Evolutionary conservation across 441 rosid genomes (phyloP).

Genomic region (Adansonia gregorii): DNA sequence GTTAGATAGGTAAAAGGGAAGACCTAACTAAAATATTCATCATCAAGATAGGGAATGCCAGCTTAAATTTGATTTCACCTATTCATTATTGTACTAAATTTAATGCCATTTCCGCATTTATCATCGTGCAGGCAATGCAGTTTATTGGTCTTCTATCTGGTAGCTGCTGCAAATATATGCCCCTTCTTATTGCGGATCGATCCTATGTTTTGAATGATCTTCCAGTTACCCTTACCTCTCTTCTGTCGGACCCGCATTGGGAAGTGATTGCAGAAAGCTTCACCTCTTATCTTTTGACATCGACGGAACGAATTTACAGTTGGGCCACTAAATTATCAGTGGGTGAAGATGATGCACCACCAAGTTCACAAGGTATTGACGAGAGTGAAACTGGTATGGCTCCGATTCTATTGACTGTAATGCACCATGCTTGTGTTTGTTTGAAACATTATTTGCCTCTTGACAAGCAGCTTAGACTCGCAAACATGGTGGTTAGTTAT

Average conservation of each 20-base stretch:
- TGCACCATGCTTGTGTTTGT: constrained; percentile 60
- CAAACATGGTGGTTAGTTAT: constrained; percentile 43
- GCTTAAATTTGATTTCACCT: no score
- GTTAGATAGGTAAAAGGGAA: neutral
- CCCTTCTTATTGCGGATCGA: constrained; percentile 68
- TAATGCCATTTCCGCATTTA: neutral
- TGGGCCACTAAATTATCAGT: constrained; percentile 41
- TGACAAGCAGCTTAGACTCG: constrained; percentile 76
- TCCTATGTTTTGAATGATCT: constrained; percentile 63
- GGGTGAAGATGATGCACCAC: constrained; percentile 35
- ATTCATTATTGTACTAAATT: neutral
- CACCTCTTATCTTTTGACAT: constrained; percentile 55
- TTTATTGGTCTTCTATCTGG: constrained; percentile 79
- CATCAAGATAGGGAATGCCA: neutral
- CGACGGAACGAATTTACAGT: constrained; percentile 63
- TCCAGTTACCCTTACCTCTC: constrained; percentile 71
- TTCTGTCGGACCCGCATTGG: constrained; percentile 65
- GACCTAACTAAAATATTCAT: neutral
- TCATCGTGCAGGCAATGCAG: constrained; percentile 60
- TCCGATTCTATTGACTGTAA: constrained; percentile 48
- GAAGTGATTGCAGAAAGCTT: constrained; percentile 56
- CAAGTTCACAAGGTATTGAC: constrained; percentile 42
- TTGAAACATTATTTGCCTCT: constrained; percentile 67
- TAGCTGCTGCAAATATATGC: constrained; percentile 89
- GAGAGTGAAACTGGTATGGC: constrained; percentile 50